Conservation (phyloP, 2,329 filamentous ascomycete species). For the Colletotrichum sp. region DNA sequence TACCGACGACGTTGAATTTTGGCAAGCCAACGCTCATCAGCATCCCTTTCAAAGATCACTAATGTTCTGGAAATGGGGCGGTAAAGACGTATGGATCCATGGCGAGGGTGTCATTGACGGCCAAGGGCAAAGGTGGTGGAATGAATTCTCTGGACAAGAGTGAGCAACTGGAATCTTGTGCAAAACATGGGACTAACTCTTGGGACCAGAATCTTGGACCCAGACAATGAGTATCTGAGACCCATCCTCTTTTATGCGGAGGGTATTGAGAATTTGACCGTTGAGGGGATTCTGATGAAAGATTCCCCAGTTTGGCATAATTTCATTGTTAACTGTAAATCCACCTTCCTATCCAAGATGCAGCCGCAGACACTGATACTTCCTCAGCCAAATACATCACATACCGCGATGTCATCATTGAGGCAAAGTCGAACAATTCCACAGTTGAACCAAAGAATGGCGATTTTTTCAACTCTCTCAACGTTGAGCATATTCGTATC, state of each 20-base stretch:
- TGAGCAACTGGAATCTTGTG: not conserved
- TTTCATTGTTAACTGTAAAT: conserved; percentile 59
- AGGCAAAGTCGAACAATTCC: conserved; percentile 53
- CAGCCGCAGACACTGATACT: not conserved
- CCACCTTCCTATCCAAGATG: not conserved
- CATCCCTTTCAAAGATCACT: conserved; percentile 55
- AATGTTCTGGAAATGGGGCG: conserved; percentile 69
- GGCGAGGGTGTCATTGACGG: conserved; percentile 62
- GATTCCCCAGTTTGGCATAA: conserved; percentile 70
- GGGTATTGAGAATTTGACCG: conserved; percentile 61
- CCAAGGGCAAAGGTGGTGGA: conserved; percentile 53
- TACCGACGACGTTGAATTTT: conserved; percentile 47
- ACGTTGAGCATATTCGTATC: conserved; percentile 57
- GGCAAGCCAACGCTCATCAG: conserved; percentile 44
- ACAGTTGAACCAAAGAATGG: conserved; percentile 60
- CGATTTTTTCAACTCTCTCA: conserved; percentile 66
- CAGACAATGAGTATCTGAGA: conserved; percentile 59
- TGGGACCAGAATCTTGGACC: conserved; percentile 45
- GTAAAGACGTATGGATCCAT: conserved; percentile 64
- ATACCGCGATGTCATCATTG: conserved; percentile 58
- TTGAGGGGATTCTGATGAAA: conserved; percentile 63
- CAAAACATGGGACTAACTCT: not conserved
- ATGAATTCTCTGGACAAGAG: conserved; percentile 44
- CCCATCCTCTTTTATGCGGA: conserved; percentile 67
- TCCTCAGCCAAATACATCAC: conserved; percentile 49